phyloP scores from a whole-genome alignment of 2,329 filamentous ascomycete genomes.

The Trichoderma afroharzianum region DNA sequence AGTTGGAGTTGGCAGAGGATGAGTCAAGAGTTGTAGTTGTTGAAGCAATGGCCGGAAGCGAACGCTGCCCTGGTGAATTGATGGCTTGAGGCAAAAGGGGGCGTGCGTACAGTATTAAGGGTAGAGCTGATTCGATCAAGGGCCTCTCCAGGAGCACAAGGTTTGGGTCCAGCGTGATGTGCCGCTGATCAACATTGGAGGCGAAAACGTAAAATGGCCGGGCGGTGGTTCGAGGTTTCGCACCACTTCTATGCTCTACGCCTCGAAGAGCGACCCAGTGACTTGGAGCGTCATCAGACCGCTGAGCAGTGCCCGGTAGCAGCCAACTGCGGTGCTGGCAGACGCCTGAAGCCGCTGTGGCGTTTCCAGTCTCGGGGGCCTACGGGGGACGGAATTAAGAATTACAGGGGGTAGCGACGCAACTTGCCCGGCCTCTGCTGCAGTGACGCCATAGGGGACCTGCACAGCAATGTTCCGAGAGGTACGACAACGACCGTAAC shows the following conservation, averaged over 20 bases:
- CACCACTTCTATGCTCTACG: background rate
- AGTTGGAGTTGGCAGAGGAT: background rate
- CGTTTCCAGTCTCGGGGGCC: background rate
- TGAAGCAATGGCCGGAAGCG: background rate
- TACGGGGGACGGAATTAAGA: background rate
- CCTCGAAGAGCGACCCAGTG: background rate
- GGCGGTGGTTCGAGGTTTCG: background rate
- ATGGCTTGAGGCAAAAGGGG: background rate
- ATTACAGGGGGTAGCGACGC: background rate
- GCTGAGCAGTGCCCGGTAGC: background rate
- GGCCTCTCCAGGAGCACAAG: background rate
- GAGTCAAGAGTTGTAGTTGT: background rate
- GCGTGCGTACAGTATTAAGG: background rate
- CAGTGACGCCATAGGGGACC: background rate
- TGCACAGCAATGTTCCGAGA: background rate
- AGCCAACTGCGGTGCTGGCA: background rate
- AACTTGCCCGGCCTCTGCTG: background rate
- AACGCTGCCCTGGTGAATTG: background rate
- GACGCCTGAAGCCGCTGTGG: background rate
- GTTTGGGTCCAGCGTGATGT: background rate
- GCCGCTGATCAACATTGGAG: slow-evolving; percentile 1
- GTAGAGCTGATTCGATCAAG: background rate
- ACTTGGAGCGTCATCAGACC: background rate
- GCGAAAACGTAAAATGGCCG: background rate
- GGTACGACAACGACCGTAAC: background rate